Base-by-base conservation (phyloP, 345 rosid genomes). In the Psidium friedrichsthalianum region DNA sequence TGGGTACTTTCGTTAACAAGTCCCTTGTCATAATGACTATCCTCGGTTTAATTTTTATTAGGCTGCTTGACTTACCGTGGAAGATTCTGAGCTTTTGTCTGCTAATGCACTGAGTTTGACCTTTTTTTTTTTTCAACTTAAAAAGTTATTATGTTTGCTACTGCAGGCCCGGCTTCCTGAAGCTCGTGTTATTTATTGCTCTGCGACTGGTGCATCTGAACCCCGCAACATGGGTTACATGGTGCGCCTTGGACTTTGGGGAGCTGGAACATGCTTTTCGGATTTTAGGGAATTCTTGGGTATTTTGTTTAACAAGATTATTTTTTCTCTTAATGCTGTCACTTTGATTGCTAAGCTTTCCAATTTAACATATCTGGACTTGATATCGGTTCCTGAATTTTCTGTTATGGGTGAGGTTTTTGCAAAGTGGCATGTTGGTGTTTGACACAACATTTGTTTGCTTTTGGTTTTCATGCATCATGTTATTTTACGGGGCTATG, bases 231-330 rank as follows among this genome's bases (percentile, higher is more conserved):
- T 97, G 98, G 99, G 98, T 83, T 97, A 97, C 90, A 97, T 97
- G 99, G 97, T 95, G 90, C 93, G 98, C 90, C 98, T 97, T 91
- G 98, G 99, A 87, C 98, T 97, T 82, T 97, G 99, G 99, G 99
- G 99, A 86, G 92, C 91, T 87, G 98, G 98, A 93, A 97, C 99
- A 55, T 89, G 92, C 90, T 97, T 97, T 86, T 64, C 84, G 76
- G 97, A 93, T 84, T 97, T 97, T 89, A 96, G 87, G 87, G 92
- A 87, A 82, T 97, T 95, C 85, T 93, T 97, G 88, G 95, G 87
- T 88, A 90, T 83, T 95, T 92, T 90, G 90, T 82, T 54, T 95
- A 91, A 8, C 78, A 32, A 98, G 98, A 94, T 84, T 76, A 87
- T 57, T 86, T 82, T 84, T 76, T 82, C 58, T 89, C 80, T 82